These are phyloP conservation scores for Diaporthe capsici DNA, from an alignment of 2,329 filamentous ascomycete genomes.

Conservation along the genomic window DNA sequence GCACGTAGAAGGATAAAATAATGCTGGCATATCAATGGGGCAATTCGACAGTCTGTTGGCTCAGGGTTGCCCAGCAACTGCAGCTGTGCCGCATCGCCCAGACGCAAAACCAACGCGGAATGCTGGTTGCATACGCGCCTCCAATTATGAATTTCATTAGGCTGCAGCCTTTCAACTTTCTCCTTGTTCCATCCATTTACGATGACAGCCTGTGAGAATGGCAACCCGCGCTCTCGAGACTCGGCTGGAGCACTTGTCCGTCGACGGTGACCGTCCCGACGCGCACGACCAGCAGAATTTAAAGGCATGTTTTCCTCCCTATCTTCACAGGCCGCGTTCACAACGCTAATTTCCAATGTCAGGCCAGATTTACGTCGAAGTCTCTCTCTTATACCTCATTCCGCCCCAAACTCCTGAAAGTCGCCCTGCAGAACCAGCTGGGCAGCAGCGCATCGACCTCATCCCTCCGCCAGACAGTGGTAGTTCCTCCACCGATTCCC, in stretches of 20 bases:
- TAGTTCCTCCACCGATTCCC: fast-evolving
- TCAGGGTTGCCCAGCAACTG: slow-evolving; percentile 18
- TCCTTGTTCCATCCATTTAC: neutral
- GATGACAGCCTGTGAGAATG: neutral
- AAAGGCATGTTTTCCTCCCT: neutral
- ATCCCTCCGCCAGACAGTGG: neutral
- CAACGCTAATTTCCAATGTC: neutral
- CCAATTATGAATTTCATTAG: neutral
- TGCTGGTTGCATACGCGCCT: neutral
- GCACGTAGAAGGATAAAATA: no score
- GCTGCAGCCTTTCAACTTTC: fast-evolving
- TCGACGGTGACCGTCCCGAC: neutral
- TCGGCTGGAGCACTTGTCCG: neutral
- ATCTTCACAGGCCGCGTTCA: fast-evolving
- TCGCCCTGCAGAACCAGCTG: neutral
- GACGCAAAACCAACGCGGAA: neutral
- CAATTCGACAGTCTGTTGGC: neutral
- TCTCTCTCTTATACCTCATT: neutral
- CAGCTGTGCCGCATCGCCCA: slow-evolving; percentile 1
- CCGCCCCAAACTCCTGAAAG: neutral
- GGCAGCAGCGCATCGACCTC: neutral
- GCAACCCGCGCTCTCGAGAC: neutral
- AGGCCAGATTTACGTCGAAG: neutral
- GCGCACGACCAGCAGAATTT: neutral
- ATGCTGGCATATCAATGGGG: no score